Conservation (phyloP, 73 alveolate species). For the Paramecium sonneborni region DNA sequence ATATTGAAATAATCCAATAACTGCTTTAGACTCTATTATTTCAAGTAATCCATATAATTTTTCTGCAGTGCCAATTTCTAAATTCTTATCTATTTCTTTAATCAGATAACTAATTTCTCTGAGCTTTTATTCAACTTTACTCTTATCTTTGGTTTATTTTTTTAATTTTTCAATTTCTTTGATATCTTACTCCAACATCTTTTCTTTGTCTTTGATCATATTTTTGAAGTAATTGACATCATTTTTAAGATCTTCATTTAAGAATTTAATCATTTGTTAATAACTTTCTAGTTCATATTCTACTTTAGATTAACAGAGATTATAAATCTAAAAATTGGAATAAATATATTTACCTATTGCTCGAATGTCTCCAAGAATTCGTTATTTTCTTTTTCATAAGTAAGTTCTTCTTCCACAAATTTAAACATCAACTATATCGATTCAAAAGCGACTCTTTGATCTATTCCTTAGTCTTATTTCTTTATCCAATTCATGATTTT, state of each 20-base stretch:
- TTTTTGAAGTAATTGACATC: not conserved
- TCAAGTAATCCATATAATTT: slow-evolving; percentile 21
- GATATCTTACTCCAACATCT: slow-evolving; percentile 24
- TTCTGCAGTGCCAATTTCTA: slow-evolving; percentile 22
- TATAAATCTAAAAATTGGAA: not conserved
- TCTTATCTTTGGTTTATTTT: not conserved
- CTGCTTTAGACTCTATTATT: slow-evolving; percentile 40
- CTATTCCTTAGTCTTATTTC: not conserved
- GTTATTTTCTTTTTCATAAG: not conserved
- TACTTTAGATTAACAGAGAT: not conserved
- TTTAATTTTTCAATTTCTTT: slow-evolving; percentile 26
- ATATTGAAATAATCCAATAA: slow-evolving; percentile 35
- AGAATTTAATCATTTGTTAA: not conserved
- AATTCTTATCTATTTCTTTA: not conserved
- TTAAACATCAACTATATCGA: not conserved
- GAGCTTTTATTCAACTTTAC: not conserved
- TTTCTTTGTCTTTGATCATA: slow-evolving; percentile 43
- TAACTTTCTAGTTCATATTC: not conserved
- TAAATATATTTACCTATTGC: not conserved
- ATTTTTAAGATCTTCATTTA: not conserved
- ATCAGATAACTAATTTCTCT: not conserved
- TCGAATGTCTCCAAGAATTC: slow-evolving; percentile 5
- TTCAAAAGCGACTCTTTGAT: slow-evolving; percentile 4
- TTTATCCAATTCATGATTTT: not conserved
- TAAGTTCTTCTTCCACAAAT: not conserved